phyloP scores from a whole-genome alignment of 352 stramenopile genomes.

The Phytophthora ohioensis region DNA sequence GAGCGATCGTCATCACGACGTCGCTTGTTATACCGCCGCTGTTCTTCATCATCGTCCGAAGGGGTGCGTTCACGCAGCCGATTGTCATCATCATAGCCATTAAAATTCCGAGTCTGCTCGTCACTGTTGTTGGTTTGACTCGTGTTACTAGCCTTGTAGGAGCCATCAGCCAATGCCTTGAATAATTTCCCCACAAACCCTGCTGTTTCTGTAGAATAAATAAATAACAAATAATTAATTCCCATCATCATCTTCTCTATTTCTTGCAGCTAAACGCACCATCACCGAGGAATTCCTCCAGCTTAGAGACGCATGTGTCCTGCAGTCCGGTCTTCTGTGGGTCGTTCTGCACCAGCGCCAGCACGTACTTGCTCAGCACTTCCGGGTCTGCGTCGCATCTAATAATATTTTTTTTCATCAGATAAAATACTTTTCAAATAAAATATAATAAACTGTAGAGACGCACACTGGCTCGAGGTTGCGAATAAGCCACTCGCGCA shows the following conservation, averaged over 20 bases:
- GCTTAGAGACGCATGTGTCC: conserved; percentile 77
- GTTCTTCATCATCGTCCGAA: conserved; percentile 70
- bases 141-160: conserved; percentile 54
- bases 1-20: conserved; percentile 65
- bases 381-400: conserved; percentile 89
- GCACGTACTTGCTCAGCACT: conserved; percentile 89
- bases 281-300: conserved; percentile 89
- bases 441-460: neutral
- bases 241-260: neutral
- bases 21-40: conserved; percentile 62
- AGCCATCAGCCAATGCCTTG: conserved; percentile 63
- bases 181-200: conserved; percentile 83
- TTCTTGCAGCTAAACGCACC: conserved; percentile 42
- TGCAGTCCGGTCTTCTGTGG: conserved; percentile 74
- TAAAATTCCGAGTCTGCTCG: conserved; percentile 21
- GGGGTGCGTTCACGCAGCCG: conserved; percentile 44
- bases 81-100: conserved; percentile 35
- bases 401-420: conserved; percentile 3
- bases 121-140: conserved; percentile 24
- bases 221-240: conserved; percentile 9
- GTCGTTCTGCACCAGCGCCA: conserved; percentile 87
- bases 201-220: conserved; percentile 58
- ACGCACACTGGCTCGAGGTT: conserved; percentile 87
- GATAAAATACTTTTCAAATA: neutral
- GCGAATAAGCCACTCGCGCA: conserved; percentile 89